phyloP scores from a whole-genome alignment of 192 early-diverging fungal species.

The Coemansia sp. region DNA sequence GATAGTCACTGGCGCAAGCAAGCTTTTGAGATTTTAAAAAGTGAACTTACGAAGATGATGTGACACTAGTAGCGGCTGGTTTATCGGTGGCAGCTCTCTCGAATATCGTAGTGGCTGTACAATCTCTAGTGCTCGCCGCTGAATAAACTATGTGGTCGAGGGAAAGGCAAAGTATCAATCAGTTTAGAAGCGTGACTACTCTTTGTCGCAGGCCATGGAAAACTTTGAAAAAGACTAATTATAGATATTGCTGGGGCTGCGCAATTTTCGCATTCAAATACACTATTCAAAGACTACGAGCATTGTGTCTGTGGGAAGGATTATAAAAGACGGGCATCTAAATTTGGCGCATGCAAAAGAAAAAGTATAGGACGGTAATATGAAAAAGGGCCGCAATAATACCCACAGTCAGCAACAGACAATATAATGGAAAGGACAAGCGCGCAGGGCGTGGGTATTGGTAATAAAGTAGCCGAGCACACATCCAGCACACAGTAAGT shows the following conservation, averaged over 20 bases:
- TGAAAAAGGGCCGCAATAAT: constrained; percentile 17
- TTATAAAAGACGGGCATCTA: no score
- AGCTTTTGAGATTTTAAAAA: neutral
- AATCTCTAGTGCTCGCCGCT: constrained; percentile 35
- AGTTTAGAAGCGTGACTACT: neutral
- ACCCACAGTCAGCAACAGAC: neutral
- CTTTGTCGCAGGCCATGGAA: neutral
- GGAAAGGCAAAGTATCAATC: neutral
- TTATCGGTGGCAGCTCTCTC: constrained; percentile 43
- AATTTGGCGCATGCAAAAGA: neutral
- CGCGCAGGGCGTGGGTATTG: neutral
- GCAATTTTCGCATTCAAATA: neutral
- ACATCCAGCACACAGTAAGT: neutral
- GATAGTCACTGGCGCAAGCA: neutral
- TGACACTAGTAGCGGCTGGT: constrained; percentile 24
- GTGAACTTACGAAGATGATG: constrained; percentile 32
- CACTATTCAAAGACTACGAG: neutral
- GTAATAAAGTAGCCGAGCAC: neutral
- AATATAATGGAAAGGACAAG: neutral
- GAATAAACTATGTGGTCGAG: constrained; percentile 32
- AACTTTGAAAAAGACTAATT: neutral
- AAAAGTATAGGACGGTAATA: neutral
- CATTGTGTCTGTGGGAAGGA: constrained; percentile 4
- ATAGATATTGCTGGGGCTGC: neutral
- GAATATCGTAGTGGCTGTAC: constrained; percentile 29